A percentile compares a stretch with the other conserved stretches of the same genome.
Evolutionary conservation across 2,329 filamentous ascomycete genomes (phyloP).

Genomic region (Fusarium sp.): DNA sequence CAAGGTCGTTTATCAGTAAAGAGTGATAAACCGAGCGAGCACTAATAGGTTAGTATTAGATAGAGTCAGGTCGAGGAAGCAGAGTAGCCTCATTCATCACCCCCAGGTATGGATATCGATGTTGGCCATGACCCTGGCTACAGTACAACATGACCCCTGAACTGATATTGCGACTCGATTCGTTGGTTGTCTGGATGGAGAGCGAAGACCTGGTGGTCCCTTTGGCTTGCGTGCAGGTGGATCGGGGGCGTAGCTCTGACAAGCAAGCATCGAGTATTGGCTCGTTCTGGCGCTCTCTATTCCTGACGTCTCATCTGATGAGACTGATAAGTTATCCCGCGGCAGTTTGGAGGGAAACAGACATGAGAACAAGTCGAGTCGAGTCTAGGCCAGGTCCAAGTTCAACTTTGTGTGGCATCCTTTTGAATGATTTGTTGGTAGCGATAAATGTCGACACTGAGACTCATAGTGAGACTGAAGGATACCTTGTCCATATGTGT

Average conservation of each 20-base stretch:
- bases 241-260: conserved; percentile 41
- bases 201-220: conserved; percentile 41
- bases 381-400: conserved; percentile 5
- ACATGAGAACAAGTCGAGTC: conserved; percentile 11
- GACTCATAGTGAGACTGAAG: conserved; percentile 15
- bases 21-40: conserved; percentile 25
- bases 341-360: conserved; percentile 14
- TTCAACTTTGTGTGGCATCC: conserved; percentile 21
- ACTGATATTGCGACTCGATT: conserved; percentile 35
- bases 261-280: conserved; percentile 22
- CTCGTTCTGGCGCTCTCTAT: conserved; percentile 10
- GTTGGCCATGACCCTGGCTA: conserved; percentile 38
- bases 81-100: conserved; percentile 34
- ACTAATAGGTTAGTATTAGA: conserved; percentile 26
- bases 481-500: conserved; percentile 37
- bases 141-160: conserved; percentile 30
- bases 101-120: conserved; percentile 29
- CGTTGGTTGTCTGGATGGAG: conserved; percentile 23
- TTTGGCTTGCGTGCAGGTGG: conserved; percentile 45
- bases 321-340: conserved; percentile 21
- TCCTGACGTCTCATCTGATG: conserved; percentile 33
- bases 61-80: conserved; percentile 30
- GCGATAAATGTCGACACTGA: conserved; percentile 10
- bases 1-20: conserved; percentile 15
- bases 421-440: conserved; percentile 16